Evolutionary conservation across 2,329 filamentous ascomycete genomes (phyloP).

Genomic region (Spiromastix sp.): DNA sequence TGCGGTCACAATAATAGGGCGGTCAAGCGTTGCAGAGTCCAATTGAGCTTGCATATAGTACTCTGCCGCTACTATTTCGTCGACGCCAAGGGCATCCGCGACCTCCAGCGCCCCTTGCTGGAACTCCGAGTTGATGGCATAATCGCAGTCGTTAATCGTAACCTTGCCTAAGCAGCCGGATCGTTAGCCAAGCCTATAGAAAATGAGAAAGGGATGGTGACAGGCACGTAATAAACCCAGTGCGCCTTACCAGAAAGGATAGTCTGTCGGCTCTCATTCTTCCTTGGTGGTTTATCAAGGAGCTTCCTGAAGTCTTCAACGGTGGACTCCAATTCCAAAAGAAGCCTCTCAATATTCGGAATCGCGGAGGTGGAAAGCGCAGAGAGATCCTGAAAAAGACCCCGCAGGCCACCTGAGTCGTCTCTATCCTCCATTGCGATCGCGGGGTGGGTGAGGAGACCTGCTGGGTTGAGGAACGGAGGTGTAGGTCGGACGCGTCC

Average conservation of each 20-base stretch:
- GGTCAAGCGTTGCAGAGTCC: constrained; percentile 58
- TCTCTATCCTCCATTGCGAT: constrained; percentile 69
- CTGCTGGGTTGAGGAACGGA: neutral
- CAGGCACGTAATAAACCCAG: neutral
- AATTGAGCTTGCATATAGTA: constrained; percentile 65
- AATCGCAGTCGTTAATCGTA: constrained; percentile 60
- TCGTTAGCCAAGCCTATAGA: constrained; percentile 1
- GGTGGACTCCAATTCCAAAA: constrained; percentile 54
- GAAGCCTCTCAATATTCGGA: constrained; percentile 58
- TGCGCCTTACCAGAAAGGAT: constrained; percentile 53
- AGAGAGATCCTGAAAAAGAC: constrained; percentile 75
- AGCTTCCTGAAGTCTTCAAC: constrained; percentile 58
- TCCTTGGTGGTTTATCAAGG: constrained; percentile 65
- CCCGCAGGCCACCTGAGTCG: constrained; percentile 66
- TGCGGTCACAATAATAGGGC: constrained; percentile 64
- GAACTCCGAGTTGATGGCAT: constrained; percentile 76
- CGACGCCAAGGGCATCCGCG: constrained; percentile 78
- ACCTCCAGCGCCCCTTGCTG: constrained; percentile 71
- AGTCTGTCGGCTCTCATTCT: constrained; percentile 60
- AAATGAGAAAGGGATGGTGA: constrained; percentile 1
- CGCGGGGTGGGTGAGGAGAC: neutral
- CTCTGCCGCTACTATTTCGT: constrained; percentile 74
- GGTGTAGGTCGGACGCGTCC: neutral
- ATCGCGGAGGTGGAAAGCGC: constrained; percentile 63
- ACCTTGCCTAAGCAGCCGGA: constrained; percentile 54